These are phyloP conservation scores for Adenanthera pavonina DNA, from an alignment of 306 rosid species.

Conservation along the genomic window DNA sequence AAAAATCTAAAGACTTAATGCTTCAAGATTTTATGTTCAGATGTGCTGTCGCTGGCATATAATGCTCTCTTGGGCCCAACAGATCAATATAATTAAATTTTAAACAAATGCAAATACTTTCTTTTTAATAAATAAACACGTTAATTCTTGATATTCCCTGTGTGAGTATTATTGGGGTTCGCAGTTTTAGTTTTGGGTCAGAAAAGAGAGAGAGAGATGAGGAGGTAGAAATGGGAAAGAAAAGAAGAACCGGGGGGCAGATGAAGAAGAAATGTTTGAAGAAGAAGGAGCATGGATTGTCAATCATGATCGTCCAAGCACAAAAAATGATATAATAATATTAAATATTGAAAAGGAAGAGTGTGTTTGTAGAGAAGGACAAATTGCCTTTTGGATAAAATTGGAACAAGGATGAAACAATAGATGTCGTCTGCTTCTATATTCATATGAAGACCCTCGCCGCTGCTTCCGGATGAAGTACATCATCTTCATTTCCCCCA, in stretches of 20 bases:
- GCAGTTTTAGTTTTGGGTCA: neutral
- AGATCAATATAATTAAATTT: too few relatives aligned
- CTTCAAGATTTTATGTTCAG: too few relatives aligned
- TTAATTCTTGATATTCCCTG: too few relatives aligned
- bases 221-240: neutral
- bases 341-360: neutral
- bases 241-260: neutral
- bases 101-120: too few relatives aligned
- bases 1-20: too few relatives aligned
- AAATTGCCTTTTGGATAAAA: slow-evolving; percentile 29
- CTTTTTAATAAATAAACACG: too few relatives aligned
- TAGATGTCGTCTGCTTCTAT: neutral
- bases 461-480: slow-evolving; percentile 6
- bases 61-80: too few relatives aligned
- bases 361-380: slow-evolving; percentile 20
- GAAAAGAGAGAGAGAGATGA: neutral
- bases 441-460: neutral
- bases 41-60: too few relatives aligned
- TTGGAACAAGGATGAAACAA: neutral
- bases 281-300: neutral
- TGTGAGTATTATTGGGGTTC: too few relatives aligned
- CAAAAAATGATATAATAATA: neutral
- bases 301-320: neutral
- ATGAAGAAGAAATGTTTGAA: slow-evolving; percentile 10
- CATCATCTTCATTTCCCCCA: neutral